A percentile compares a stretch with the other conserved stretches of the same genome.
Conservation (phyloP, 176 grass and related monocot genomes). For the Juncus inflexus region DNA sequence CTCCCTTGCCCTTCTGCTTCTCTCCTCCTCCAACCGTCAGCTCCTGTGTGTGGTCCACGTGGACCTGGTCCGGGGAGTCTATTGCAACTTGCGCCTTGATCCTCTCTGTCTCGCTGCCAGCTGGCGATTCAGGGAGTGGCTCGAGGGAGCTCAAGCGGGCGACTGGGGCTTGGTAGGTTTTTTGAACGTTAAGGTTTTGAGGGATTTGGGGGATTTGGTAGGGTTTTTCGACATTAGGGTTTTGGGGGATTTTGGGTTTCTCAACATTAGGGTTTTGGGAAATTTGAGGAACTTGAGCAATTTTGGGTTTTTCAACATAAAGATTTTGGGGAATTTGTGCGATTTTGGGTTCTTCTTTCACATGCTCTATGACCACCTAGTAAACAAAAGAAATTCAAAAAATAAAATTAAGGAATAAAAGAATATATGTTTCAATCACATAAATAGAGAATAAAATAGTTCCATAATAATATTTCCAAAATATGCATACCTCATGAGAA, state of each 20-base stretch:
- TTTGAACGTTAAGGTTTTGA: conserved; percentile 12
- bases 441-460: conserved; percentile 20
- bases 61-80: conserved; percentile 25
- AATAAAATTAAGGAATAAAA: conserved; percentile 6
- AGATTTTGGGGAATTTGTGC: conserved; percentile 39
- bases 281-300: not conserved
- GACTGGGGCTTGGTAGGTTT: conserved; percentile 61
- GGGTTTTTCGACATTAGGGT: conserved; percentile 30
- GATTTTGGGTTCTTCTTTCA: conserved; percentile 39
- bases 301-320: not conserved
- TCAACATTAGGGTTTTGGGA: not conserved
- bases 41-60: conserved; percentile 38
- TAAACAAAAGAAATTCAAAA: conserved; percentile 26
- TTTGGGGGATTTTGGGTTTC: conserved; percentile 46
- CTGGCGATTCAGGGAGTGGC: conserved; percentile 39
- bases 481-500: conserved; percentile 40
- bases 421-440: conserved; percentile 8
- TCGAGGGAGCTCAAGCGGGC: conserved; percentile 69
- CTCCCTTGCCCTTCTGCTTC: conserved; percentile 72
- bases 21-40: conserved; percentile 36
- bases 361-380: conserved; percentile 43
- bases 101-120: conserved; percentile 28
- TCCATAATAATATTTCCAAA: no score
- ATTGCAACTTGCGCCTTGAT: conserved; percentile 33
- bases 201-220: conserved; percentile 44